Percentiles rank a stretch among this genome's conserved stretches.
Conservation (phyloP, 345 rosid species). For the Isatis tinctoria region DNA sequence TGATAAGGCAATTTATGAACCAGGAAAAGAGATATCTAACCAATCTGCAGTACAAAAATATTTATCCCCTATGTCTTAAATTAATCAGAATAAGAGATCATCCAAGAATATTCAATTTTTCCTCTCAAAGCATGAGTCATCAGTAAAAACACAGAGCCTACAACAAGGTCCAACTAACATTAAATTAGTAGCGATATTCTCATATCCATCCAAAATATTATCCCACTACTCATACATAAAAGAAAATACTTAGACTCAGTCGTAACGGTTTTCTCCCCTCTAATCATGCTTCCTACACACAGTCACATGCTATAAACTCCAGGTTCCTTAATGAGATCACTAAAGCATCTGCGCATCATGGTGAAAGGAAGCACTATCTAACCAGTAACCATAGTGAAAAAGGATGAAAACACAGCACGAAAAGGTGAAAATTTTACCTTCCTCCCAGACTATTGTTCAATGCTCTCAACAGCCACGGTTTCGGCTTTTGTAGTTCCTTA, state of each 20-base stretch:
- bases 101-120: not conserved
- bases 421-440: conserved; percentile 44
- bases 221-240: not conserved
- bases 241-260: not conserved
- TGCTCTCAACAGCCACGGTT: conserved; percentile 92
- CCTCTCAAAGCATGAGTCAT: not conserved
- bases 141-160: not conserved
- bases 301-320: not conserved
- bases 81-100: not conserved
- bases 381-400: conserved; percentile 4
- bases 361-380: conserved; percentile 2
- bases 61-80: not conserved
- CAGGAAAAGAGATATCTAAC: not conserved
- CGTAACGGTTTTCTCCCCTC: not conserved
- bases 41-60: not conserved
- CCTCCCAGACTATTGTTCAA: conserved; percentile 80
- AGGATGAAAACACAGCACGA: not conserved
- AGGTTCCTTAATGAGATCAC: conserved; percentile 2
- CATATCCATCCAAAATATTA: not conserved
- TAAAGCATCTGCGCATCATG: not conserved
- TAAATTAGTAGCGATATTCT: not conserved
- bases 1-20: not conserved
- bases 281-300: not conserved
- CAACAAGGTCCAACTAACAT: not conserved
- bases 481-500: conserved; percentile 62